A percentile compares a stretch with the other conserved stretches of the same genome.
Evolutionary conservation across 352 stramenopile genomes (phyloP).

Genomic region (Chloridella minuta): DNA sequence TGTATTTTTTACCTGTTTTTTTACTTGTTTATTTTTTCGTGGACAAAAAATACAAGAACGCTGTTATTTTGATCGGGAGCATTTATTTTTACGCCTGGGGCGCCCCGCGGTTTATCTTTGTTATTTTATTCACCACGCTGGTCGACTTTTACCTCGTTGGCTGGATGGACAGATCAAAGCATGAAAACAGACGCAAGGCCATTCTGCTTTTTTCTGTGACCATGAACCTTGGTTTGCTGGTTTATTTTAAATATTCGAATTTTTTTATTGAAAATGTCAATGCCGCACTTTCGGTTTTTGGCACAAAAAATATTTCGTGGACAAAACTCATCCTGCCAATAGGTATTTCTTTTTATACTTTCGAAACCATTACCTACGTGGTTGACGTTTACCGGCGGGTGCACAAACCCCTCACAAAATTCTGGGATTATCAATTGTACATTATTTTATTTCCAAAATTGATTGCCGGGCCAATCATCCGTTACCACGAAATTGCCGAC

Average conservation of each 20-base stretch:
- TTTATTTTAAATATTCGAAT: neutral
- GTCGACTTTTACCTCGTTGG: neutral
- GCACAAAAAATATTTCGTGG: neutral
- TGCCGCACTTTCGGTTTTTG: no score
- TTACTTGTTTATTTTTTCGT: neutral
- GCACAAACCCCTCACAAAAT: neutral
- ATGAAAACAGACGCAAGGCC: neutral
- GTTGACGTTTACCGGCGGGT: neutral
- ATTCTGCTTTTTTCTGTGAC: neutral
- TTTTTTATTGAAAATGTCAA: neutral
- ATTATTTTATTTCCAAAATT: neutral
- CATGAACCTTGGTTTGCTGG: neutral
- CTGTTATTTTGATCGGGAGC: neutral
- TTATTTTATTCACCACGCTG: neutral
- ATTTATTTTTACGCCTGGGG: neutral
- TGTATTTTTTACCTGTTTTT: neutral
- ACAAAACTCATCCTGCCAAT: neutral
- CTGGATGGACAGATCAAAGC: no score
- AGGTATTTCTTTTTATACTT: neutral
- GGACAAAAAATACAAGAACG: neutral
- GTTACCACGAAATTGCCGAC: neutral
- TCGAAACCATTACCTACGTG: neutral
- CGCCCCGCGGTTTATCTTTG: neutral
- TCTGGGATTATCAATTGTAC: neutral
- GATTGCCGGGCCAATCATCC: neutral